A percentile compares a stretch with the other conserved stretches of the same genome.
These are phyloP conservation scores for Solanum chacoense DNA, from an alignment of 305 asterid genomes.

Conservation along the genomic window DNA sequence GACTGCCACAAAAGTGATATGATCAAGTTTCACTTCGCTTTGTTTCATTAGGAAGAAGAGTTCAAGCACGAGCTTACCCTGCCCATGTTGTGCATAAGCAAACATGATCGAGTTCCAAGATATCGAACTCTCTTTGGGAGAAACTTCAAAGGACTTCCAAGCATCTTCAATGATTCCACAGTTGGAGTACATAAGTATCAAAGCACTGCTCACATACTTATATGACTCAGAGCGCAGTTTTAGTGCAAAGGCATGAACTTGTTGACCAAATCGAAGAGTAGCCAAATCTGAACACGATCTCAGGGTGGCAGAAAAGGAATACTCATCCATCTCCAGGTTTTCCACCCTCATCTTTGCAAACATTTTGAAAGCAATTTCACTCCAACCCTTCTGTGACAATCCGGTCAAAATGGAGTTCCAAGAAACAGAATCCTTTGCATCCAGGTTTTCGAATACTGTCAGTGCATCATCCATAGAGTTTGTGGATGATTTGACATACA, in stretches of 20 bases:
- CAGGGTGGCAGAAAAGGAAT: conserved; percentile 49
- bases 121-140: conserved; percentile 44
- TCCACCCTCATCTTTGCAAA: conserved; percentile 47
- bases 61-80: conserved; percentile 57
- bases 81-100: conserved; percentile 80
- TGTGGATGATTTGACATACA: conserved; percentile 45
- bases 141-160: conserved; percentile 45
- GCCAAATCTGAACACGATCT: conserved; percentile 83
- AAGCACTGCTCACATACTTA: conserved; percentile 52
- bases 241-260: conserved; percentile 44
- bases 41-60: conserved; percentile 47
- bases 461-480: conserved; percentile 36
- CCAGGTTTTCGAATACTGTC: conserved; percentile 31
- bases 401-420: conserved; percentile 78
- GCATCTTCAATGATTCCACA: conserved; percentile 78
- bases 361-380: conserved; percentile 48
- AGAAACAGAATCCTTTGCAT: conserved; percentile 45
- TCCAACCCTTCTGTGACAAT: conserved; percentile 56
- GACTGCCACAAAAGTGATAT: conserved; percentile 76
- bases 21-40: conserved; percentile 50
- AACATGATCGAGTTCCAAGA: conserved; percentile 85
- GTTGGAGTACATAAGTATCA: conserved; percentile 71
- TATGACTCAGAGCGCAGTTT: conserved; percentile 40
- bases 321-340: conserved; percentile 40
- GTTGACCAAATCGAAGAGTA: conserved; percentile 48